Evolutionary conservation across 148 eudicot genomes (phyloP), one percentile per base, ranked within the genome.

Genomic region (Beta vulgaris): DNA sequence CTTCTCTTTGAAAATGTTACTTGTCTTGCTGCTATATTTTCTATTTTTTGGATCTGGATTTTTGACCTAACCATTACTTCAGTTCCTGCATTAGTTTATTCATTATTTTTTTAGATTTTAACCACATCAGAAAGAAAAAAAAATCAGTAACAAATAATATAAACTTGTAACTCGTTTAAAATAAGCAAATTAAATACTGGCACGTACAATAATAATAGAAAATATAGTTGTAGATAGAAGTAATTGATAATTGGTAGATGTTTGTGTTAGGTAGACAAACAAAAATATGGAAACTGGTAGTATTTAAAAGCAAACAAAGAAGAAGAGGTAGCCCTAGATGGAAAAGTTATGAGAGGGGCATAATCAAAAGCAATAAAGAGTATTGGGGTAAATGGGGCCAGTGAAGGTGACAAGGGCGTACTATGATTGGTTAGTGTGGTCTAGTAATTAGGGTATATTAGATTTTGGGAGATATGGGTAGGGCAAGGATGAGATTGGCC

Each of bases 1-100:
- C 78, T 77, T 51, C 84, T 73, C 84, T 77, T 81, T 32, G 84
- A 73, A 73, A 81, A 81, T 16, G 84, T 81, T 35, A 81, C 84
- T 29, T 81, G 84, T 32, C 84, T 77, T 77, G 84, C 66, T 68
- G 78, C 31, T 68, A 34, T 68, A 21, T 77, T 73, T 3, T 81
- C 75, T 77, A 81, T 77, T 68, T 63, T 81, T 75, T 81, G 77
- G 2, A 81, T 77, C 72, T 81, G 58, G n/a, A 73, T 73, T 54
- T 14, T 81, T 60, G 80, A 7, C 35, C 78, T 73, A 63, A 68
- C 74, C 78, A 73, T 77, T 14, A 43, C 42, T 43, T n/a, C 37
- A 15, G 32, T 44, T 21, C 71, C 64, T 21, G 14, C 29, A 28
- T 49, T 36, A 66, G n/a, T 37, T 65, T 10, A 58, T 58, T 14